Evolutionary conservation across 345 rosid genomes (phyloP), one percentile per base, ranked within the genome.

Genomic region (Trapa incisa): DNA sequence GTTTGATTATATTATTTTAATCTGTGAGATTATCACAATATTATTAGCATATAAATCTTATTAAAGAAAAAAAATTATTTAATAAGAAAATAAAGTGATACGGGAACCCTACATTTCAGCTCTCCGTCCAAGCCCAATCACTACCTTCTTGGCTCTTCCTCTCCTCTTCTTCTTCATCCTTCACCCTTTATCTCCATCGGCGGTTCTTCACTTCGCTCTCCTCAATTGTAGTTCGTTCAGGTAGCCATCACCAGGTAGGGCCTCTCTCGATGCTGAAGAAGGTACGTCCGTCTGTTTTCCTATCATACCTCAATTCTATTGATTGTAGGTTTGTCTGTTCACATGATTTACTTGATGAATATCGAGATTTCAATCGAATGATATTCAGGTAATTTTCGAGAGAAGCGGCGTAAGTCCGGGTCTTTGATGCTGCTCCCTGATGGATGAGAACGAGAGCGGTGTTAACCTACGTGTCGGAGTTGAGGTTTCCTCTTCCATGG

Each of bases 331-430:
- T 17, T 62, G 17, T 41, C 60, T 9, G 60, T 43, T 37, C 57
- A 7, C 1, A 33, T 57, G 65, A 58, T 68, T 17, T 57, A 39
- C 16, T 32, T 62, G 0, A 47, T 17, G 54, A 32, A 33, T 35
- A 47, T 48, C 32, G 72, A 37, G 2, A 58, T 62, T 58, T 69
- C 52, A 33, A 58, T 58, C 38, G 42, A 48, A 16, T 16, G 32
- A 13, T 37, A 42, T 14, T 53, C 74, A 58, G 68, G 42, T 36
- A 33, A 43, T 42, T 35, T 36, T 43, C 36, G 33, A 42, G 68
- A 56, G 37, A 65, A 65, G 52, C 65, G 56, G 64, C 54, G 11
- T 47, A 39, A 65, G 69, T 22, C 65, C 17, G 53, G 54, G 64
- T 42, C 37, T 56, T 47, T 9, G 64, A 6, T 17, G 64, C 33